Evolutionary conservation across 768 basidiomycete genomes (phyloP), one percentile per base, ranked within the genome.

Genomic region (Piloderma croceum): DNA sequence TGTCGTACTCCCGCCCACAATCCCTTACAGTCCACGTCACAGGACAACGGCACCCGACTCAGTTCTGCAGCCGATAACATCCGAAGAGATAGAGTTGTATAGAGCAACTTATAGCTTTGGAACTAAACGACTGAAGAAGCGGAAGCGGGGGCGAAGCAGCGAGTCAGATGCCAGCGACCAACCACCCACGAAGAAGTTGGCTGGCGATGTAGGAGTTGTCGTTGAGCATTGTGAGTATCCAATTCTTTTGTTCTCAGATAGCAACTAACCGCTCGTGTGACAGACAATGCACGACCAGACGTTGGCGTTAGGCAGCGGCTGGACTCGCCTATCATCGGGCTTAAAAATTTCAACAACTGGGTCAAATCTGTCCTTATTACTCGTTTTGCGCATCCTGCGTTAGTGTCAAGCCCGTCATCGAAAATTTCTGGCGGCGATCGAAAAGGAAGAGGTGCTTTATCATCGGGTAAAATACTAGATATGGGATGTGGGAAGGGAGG

Each of bases 301-400:
- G 85, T 94, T 7, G 91, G 90, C 42, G 78, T 90, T 22, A 71
- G 79, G 7, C 81, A 86, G 53, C 87, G 96, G 23, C 74, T 75
- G 48, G 79, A 85, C 13, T 97, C 93, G 5, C 90, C 92, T 31
- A 99, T 98, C 52, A 90, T 96, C 40, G 96, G 96, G 25, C 76
- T 99, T 40, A 97, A 96, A 63, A 85, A 76, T 58, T 99, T 98
- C 68, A 99, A 99, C 67, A 99, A 99, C 67, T 99, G 96, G 96
- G 85, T 98, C 51, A 99, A 99, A 62, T 91, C 90, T 7, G 93
- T 98, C 13, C 73, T 98, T 46, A 96, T 99, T 56, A 82, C 85
- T 7, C 86, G 86, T 38, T 96, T 89, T 53, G 87, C 85, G 1
- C 81, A 83, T 57, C 81, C 84, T 3, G 81, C 69, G 23, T 70